These are phyloP conservation scores for Aspergillus funiculosus DNA, from an alignment of 495 filamentous ascomycete genomes.

Conservation along the genomic window DNA sequence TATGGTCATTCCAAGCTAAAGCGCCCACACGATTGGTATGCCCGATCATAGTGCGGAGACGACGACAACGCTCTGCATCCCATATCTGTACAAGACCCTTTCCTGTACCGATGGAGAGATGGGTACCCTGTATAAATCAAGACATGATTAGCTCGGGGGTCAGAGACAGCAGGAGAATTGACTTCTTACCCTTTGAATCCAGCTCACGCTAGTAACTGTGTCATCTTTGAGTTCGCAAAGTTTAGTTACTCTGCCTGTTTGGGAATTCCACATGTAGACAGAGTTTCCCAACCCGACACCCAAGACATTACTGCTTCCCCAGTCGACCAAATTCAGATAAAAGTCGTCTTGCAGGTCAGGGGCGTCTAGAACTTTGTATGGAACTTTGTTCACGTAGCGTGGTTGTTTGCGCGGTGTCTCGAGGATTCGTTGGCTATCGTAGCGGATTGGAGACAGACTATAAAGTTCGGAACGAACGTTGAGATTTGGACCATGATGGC, in stretches of 20 bases:
- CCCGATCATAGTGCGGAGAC: constrained; percentile 91
- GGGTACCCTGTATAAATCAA: constrained; percentile 60
- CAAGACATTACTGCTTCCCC: constrained; percentile 91
- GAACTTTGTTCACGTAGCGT: constrained; percentile 86
- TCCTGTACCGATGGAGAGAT: constrained; percentile 87
- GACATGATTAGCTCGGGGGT: too few species aligned
- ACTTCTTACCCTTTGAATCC: constrained; percentile 73
- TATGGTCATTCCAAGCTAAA: constrained; percentile 96
- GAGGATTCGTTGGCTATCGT: constrained; percentile 84
- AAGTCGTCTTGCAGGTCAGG: constrained; percentile 96
- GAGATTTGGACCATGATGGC: constrained; percentile 74
- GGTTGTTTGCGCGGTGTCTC: constrained; percentile 83
- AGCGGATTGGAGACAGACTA: constrained; percentile 84
- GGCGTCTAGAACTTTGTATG: constrained; percentile 95
- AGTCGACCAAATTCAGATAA: constrained; percentile 94
- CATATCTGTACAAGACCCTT: constrained; percentile 96
- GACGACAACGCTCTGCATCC: constrained; percentile 81
- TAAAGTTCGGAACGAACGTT: constrained; percentile 88
- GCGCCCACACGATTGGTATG: constrained; percentile 88
- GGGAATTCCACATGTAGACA: constrained; percentile 99
- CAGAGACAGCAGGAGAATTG: too few species aligned
- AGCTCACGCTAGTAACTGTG: constrained; percentile 90
- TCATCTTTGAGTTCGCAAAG: constrained; percentile 91
- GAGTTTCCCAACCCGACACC: constrained; percentile 87
- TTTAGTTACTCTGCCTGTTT: constrained; percentile 78